Base-by-base conservation (phyloP, 352 stramenopile species). In the Globisporangium parvum region DNA sequence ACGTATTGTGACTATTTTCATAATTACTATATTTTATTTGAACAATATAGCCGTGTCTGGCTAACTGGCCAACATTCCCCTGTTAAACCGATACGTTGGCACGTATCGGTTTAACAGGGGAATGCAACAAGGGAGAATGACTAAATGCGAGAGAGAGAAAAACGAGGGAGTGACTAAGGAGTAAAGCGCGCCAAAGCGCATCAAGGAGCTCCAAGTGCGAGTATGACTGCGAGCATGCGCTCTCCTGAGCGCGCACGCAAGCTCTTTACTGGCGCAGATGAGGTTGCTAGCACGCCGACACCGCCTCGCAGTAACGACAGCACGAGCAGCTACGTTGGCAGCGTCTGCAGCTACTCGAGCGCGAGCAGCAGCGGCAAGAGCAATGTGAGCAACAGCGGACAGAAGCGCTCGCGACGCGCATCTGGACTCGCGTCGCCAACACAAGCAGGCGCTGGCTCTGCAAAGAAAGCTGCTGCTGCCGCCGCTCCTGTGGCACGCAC, bases 221-320 rank as follows among this genome's bases (percentile, higher is more conserved):
- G 39, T 2, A 44, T 53, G 44, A 23, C 47, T 31, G 45, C 45
- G 3, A 23, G 26, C n/a, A 62, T 52, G 56, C 56, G 48, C n/a
- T 62, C 56, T 20, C 56, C 56, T 8, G 56, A 62, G 26, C 42
- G 56, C 21, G 42, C 48, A 3, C 56, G 56, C 48, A 55, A 48
- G 17, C 56, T 62, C 24, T 62, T 62, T 28, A 28, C 24, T 20
- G 23, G 46, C 17, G 12, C 47, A 14, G 35, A 40, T 24, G 47
- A 53, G 12, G 47, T 24, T 39, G 33, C 10, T 0, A 56, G 47
- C 48, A 26, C 18, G 20, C 11, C 31, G 17, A 52, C 28, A 6
- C 28, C 40, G 6, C 46, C 17, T 42, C 39, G 44, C 18, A 51
- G 6, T 35, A 47, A 8, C 26, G 48, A 41, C 47, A 55, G 42